phyloP scores from a whole-genome alignment of 164 flowering plant genomes.

The Vitis cinerea region DNA sequence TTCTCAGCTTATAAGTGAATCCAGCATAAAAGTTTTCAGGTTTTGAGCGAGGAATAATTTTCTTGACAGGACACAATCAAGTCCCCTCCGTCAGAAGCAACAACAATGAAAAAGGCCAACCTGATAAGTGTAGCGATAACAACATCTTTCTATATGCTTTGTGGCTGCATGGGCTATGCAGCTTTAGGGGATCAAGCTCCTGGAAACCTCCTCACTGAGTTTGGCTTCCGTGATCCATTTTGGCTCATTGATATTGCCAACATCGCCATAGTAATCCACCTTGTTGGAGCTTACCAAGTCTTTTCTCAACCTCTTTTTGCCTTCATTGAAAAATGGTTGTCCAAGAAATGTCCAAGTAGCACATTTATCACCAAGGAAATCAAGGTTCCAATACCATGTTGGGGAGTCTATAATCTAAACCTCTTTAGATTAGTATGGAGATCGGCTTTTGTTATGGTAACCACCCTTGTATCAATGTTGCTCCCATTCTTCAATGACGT shows the following conservation, averaged over 20 bases:
- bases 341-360: slow-evolving; percentile 37
- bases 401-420: too few relatives aligned
- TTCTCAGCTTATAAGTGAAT: too few relatives aligned
- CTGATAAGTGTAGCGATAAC: slow-evolving; percentile 40
- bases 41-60: not conserved
- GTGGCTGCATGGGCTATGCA: slow-evolving; percentile 72
- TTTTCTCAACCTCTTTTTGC: slow-evolving; percentile 64
- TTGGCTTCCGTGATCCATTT: slow-evolving; percentile 66
- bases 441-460: too few relatives aligned
- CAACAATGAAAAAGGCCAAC: slow-evolving; percentile 63
- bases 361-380: slow-evolving; percentile 41
- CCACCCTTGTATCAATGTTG: too few relatives aligned
- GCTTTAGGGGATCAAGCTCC: slow-evolving; percentile 63
- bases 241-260: slow-evolving; percentile 73
- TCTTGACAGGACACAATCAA: slow-evolving; percentile 47
- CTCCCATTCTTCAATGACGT: too few relatives aligned
- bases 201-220: slow-evolving; percentile 62
- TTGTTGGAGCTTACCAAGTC: slow-evolving; percentile 72
- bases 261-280: slow-evolving; percentile 60
- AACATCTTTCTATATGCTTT: slow-evolving; percentile 58
- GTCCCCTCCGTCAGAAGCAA: slow-evolving; percentile 57
- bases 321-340: slow-evolving; percentile 53
- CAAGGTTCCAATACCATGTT: slow-evolving; percentile 29
- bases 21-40: too few relatives aligned
- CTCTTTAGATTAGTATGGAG: too few relatives aligned